Conservation (phyloP, 305 asterid genomes). For the Fraxinus latifolia region DNA sequence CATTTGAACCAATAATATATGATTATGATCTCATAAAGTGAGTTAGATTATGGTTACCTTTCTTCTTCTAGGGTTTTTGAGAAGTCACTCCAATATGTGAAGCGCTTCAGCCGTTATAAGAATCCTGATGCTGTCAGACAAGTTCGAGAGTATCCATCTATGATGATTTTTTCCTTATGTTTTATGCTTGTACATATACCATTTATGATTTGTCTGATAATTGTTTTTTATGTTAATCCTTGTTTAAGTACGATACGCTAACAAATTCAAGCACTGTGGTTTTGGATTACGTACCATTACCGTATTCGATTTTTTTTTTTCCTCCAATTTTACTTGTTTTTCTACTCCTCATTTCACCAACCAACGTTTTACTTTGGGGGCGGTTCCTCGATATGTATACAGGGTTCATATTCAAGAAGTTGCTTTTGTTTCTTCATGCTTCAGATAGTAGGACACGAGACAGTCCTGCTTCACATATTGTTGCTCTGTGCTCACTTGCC, state of each 20-base stretch:
- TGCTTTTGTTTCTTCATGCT: slow-evolving; percentile 3
- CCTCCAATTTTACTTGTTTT: not conserved
- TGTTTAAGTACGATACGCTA: not conserved
- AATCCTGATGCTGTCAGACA: slow-evolving; percentile 96
- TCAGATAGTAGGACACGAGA: not conserved
- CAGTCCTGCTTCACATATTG: not conserved
- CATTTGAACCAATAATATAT: not conserved
- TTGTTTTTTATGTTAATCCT: not conserved
- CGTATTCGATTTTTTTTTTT: not conserved
- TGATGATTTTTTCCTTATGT: not conserved
- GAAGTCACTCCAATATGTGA: slow-evolving; percentile 92
- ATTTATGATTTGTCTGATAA: not conserved
- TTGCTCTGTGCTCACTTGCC: not conserved
- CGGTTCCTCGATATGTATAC: not conserved
- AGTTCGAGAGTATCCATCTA: slow-evolving; percentile 94
- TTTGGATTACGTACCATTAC: not conserved
- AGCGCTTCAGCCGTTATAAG: slow-evolving; percentile 96
- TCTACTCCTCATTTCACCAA: not conserved
- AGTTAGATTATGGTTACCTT: slow-evolving; percentile 18
- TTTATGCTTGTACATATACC: not conserved
- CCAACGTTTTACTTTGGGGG: not conserved
- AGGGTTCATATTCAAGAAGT: not conserved
- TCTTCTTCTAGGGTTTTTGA: slow-evolving; percentile 77
- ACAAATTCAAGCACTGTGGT: not conserved
- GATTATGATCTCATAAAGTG: slow-evolving; percentile 1